Conservation (phyloP, 805 yeast genomes). For the Nakazawaea holstii region DNA sequence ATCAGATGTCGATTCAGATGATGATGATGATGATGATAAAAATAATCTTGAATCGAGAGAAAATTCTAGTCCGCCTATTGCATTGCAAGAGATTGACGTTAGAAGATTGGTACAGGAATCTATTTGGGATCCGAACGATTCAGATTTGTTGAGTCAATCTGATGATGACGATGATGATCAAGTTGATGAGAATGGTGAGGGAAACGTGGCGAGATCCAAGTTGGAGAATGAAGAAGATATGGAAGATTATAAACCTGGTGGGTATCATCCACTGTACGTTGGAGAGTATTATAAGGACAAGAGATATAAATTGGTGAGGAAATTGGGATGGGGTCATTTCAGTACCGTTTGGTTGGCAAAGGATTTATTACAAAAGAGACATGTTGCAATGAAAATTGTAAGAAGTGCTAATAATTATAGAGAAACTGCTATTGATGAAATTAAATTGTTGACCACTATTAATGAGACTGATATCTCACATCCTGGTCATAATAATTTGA, state of each 20-base stretch:
- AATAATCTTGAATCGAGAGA: background rate
- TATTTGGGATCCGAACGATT: slow-evolving; percentile 9
- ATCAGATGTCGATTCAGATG: background rate
- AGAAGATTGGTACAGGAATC: slow-evolving; percentile 4
- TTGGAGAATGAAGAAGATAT: slow-evolving; percentile 71
- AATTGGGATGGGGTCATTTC: slow-evolving; percentile 98
- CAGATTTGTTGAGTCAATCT: slow-evolving; percentile 1
- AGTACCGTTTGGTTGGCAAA: slow-evolving; percentile 92
- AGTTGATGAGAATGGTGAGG: slow-evolving; percentile 6
- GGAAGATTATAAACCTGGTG: slow-evolving; percentile 85
- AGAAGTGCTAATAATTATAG: slow-evolving; percentile 87
- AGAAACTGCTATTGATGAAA: slow-evolving; percentile 93
- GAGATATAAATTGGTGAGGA: slow-evolving; percentile 76
- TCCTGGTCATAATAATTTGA: slow-evolving; percentile 78
- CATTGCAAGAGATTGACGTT: slow-evolving; percentile 4
- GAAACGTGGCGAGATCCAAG: slow-evolving; percentile 4
- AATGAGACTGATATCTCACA: slow-evolving; percentile 59
- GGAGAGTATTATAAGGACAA: slow-evolving; percentile 76
- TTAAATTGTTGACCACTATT: slow-evolving; percentile 66
- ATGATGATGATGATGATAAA: background rate
- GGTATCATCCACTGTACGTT: slow-evolving; percentile 89
- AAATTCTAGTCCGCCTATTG: background rate
- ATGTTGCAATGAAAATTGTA: slow-evolving; percentile 93
- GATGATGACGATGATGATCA: slow-evolving; percentile 7
- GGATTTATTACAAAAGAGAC: slow-evolving; percentile 50